phyloP scores from a whole-genome alignment of 1,284 basidiomycete species.

The Hemileia vastatrix region DNA sequence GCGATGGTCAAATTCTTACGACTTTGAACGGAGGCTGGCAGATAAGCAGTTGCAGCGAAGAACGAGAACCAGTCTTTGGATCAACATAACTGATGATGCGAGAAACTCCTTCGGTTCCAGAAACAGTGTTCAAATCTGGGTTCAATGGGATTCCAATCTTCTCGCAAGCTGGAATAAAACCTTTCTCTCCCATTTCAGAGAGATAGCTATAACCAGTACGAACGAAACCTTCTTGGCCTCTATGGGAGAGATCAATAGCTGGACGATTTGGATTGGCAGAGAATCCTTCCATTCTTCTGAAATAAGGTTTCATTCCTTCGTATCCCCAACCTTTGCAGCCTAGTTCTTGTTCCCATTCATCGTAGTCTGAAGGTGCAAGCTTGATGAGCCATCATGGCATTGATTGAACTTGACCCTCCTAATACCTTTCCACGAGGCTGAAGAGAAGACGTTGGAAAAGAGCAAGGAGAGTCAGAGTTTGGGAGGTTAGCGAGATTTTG shows the following conservation, averaged over 20 bases:
- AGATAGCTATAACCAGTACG: constrained; percentile 33
- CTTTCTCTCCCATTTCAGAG: constrained; percentile 28
- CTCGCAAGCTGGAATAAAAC: constrained; percentile 30
- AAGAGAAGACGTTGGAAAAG: constrained; percentile 19
- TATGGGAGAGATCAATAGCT: constrained; percentile 28
- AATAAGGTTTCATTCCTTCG: constrained; percentile 26
- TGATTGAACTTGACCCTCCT: constrained; percentile 50
- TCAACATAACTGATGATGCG: constrained; percentile 37
- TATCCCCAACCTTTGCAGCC: constrained; percentile 39
- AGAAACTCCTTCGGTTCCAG: constrained; percentile 30
- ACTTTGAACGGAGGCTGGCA: constrained; percentile 31
- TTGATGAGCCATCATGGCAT: constrained; percentile 43
- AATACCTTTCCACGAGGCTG: constrained; percentile 46
- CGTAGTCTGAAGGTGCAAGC: constrained; percentile 39
- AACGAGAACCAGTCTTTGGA: constrained; percentile 29
- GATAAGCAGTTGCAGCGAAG: constrained; percentile 35
- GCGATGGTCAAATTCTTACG: constrained; percentile 36
- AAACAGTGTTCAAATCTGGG: constrained; percentile 30
- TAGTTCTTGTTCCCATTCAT: constrained; percentile 37
- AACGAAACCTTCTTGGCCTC: constrained; percentile 30
- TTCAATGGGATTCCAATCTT: constrained; percentile 31
- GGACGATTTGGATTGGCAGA: constrained; percentile 30
- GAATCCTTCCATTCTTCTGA: constrained; percentile 27
- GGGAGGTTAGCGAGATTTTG: constrained; percentile 29
- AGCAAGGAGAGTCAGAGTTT: constrained; percentile 9